Percentiles rank a stretch among this genome's conserved stretches.
These are phyloP conservation scores for Gastrolobium villosum DNA, from an alignment of 306 rosid genomes.

Conservation along the genomic window DNA sequence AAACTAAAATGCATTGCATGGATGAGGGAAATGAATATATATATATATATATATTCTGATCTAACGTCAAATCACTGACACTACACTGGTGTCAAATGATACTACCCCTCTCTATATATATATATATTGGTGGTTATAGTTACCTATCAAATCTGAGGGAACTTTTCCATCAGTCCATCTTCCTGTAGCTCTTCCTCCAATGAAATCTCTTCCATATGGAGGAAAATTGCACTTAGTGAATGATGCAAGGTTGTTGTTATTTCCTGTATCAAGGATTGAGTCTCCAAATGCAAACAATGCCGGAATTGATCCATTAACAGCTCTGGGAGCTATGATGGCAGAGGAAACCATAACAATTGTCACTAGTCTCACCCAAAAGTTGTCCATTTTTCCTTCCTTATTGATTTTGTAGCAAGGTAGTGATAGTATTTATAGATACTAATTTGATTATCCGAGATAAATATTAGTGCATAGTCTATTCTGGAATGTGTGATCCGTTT, in stretches of 20 bases:
- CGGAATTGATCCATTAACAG: slow-evolving; percentile 42
- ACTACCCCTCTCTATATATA: too few relatives aligned
- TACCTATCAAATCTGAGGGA: slow-evolving; percentile 72
- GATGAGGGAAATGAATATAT: not conserved
- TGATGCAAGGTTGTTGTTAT: slow-evolving; percentile 65
- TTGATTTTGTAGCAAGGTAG: not conserved
- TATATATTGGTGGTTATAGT: not conserved
- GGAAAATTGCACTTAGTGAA: slow-evolving; percentile 58
- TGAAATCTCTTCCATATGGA: slow-evolving; percentile 74
- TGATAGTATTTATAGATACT: too few relatives aligned
- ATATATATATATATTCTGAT: too few relatives aligned
- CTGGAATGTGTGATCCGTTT: too few relatives aligned
- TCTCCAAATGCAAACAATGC: slow-evolving; percentile 80
- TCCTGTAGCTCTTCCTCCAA: slow-evolving; percentile 59
- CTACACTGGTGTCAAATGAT: too few relatives aligned
- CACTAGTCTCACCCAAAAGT: not conserved
- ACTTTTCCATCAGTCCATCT: slow-evolving; percentile 67
- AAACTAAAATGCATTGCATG: too few relatives aligned
- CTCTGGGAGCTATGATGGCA: not conserved
- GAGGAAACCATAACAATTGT: not conserved
- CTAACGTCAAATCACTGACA: too few relatives aligned
- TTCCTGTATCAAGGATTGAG: slow-evolving; percentile 87
- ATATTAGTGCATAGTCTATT: too few relatives aligned
- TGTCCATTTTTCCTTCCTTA: slow-evolving; percentile 19
- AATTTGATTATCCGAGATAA: too few relatives aligned